Percentiles rank a stretch among this genome's conserved stretches.
Evolutionary conservation across 352 stramenopile genomes (phyloP).

Genomic region (Pythium vanterpoolii): DNA sequence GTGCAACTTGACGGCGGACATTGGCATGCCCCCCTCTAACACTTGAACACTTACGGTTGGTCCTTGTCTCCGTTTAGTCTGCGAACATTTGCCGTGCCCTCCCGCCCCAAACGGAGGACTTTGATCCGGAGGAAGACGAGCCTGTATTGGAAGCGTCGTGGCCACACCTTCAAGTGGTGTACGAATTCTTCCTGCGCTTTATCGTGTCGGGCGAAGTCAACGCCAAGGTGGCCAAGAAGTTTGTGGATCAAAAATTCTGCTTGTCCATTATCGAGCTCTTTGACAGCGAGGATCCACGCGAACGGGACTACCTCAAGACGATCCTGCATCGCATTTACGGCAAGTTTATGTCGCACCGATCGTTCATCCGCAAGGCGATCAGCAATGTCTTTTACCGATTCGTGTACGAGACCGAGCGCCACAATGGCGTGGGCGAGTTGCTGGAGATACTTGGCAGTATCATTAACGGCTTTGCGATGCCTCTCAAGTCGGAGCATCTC

Average conservation of each 20-base stretch:
- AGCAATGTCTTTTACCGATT: conserved; percentile 99
- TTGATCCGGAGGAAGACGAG: conserved; percentile 99
- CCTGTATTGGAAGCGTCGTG: conserved; percentile 96
- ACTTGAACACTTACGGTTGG: too few species aligned
- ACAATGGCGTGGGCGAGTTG: conserved; percentile 96
- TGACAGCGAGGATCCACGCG: conserved; percentile 95
- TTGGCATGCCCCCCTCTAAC: too few species aligned
- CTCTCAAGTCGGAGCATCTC: conserved; percentile 97
- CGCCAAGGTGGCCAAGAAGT: conserved; percentile 96
- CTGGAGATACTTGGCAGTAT: conserved; percentile 99
- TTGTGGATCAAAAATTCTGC: conserved; percentile 95
- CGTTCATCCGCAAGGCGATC: conserved; percentile 97
- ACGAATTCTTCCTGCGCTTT: conserved; percentile 98
- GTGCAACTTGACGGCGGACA: background rate
- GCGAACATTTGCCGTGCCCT: conserved; percentile 95
- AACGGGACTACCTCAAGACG: conserved; percentile 99
- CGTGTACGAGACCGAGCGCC: conserved; percentile 96
- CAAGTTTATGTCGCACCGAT: conserved; percentile 97
- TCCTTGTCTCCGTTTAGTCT: conserved; percentile 39
- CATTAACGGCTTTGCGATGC: conserved; percentile 99
- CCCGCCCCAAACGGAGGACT: conserved; percentile 94
- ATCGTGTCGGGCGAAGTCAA: conserved; percentile 96
- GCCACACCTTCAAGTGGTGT: conserved; percentile 98
- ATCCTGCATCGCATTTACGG: conserved; percentile 99
- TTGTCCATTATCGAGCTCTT: conserved; percentile 81